phyloP scores from a whole-genome alignment of 148 eudicot genomes.

The Spergularia marina region DNA sequence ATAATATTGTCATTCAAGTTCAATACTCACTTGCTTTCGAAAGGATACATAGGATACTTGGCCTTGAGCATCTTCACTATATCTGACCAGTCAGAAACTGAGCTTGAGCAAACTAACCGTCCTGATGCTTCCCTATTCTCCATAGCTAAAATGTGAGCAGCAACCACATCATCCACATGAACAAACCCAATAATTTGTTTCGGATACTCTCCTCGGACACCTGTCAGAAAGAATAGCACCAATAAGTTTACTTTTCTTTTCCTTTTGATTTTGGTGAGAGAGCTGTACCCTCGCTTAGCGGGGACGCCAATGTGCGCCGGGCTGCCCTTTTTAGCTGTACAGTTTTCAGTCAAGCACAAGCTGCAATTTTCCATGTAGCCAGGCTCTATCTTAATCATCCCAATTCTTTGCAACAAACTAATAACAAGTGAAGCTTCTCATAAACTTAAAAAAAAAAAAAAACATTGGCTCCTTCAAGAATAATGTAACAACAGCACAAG shows the following conservation, averaged over 20 bases:
- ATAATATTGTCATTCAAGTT: background rate
- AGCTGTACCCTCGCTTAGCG: too few relatives aligned
- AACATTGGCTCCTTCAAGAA: too few relatives aligned
- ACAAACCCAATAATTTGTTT: slow-evolving; percentile 58
- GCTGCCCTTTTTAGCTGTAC: too few relatives aligned
- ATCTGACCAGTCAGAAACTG: slow-evolving; percentile 64
- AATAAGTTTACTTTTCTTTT: too few relatives aligned
- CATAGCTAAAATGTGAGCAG: slow-evolving; percentile 72
- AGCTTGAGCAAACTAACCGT: slow-evolving; percentile 55
- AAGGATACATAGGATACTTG: slow-evolving; percentile 65
- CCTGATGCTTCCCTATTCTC: slow-evolving; percentile 61
- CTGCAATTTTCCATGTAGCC: too few relatives aligned
- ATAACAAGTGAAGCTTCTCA: too few relatives aligned
- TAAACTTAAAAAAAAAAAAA: too few relatives aligned
- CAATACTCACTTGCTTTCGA: slow-evolving; percentile 45
- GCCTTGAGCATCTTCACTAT: slow-evolving; percentile 56
- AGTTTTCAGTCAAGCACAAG: background rate
- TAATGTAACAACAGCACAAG: too few relatives aligned
- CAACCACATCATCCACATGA: slow-evolving; percentile 58
- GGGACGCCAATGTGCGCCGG: too few relatives aligned
- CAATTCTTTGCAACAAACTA: too few relatives aligned
- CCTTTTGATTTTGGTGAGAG: background rate
- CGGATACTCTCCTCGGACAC: slow-evolving; percentile 51
- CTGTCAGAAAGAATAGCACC: slow-evolving; percentile 20
- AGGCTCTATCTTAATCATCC: too few relatives aligned